Evolutionary conservation across 1,139 yeast species (phyloP).

Genomic region (Entelexis paramagnoliae): DNA sequence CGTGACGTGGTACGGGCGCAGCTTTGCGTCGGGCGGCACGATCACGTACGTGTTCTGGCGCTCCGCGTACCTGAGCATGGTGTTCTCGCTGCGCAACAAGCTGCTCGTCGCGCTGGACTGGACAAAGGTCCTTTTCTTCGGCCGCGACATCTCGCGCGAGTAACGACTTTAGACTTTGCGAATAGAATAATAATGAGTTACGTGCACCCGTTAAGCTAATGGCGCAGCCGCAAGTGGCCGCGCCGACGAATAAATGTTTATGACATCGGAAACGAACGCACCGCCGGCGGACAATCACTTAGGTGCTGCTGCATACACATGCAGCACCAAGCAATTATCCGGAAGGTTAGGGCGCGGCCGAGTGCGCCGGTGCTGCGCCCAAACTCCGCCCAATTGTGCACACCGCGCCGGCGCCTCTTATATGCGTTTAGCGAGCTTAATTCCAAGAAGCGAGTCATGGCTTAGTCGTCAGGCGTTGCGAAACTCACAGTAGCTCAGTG

Average conservation of each 20-base stretch:
- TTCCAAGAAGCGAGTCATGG: background rate
- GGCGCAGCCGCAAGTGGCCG: too few species aligned
- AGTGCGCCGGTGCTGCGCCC: too few species aligned
- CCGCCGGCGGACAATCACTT: too few species aligned
- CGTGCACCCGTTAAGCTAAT: background rate
- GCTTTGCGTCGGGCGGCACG: slow-evolving; percentile 74
- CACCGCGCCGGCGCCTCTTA: too few species aligned
- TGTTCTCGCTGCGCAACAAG: slow-evolving; percentile 80
- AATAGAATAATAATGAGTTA: background rate
- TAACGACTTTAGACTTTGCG: slow-evolving; percentile 21
- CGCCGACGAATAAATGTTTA: too few species aligned
- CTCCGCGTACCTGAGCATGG: slow-evolving; percentile 86
- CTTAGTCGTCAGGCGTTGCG: background rate
- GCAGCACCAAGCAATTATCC: too few species aligned
- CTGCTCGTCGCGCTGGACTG: slow-evolving; percentile 76
- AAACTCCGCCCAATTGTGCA: too few species aligned
- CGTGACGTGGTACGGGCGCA: slow-evolving; percentile 67
- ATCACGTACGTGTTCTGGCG: slow-evolving; percentile 90
- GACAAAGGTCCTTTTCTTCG: slow-evolving; percentile 76
- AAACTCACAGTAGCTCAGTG: slow-evolving; percentile 68
- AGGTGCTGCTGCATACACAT: too few species aligned
- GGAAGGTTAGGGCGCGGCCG: too few species aligned
- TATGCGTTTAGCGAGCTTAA: background rate
- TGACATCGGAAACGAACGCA: too few species aligned
- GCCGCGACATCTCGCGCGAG: slow-evolving; percentile 58